Conservation (phyloP, 1,284 basidiomycete species). For the Trametes hirsuta region DNA sequence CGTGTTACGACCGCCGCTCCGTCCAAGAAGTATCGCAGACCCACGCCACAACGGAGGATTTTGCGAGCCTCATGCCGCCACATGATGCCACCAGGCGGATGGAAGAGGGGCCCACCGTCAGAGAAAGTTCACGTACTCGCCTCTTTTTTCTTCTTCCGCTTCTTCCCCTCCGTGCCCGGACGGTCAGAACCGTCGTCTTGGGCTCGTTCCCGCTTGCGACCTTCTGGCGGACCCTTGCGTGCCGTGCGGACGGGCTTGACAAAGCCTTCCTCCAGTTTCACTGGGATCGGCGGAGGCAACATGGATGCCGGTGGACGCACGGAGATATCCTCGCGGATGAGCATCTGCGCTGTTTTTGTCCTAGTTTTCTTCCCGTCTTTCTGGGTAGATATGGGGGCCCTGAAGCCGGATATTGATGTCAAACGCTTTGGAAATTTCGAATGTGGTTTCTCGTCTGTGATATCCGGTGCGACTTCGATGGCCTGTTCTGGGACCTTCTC, state of each 20-base stretch:
- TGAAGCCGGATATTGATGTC: constrained; percentile 37
- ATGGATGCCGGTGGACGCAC: constrained; percentile 19
- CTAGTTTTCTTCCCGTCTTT: constrained; percentile 31
- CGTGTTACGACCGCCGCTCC: constrained; percentile 5
- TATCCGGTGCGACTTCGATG: background rate
- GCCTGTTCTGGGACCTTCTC: constrained; percentile 4
- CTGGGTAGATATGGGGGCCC: constrained; percentile 23
- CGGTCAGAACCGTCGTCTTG: constrained; percentile 14
- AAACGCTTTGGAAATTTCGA: constrained; percentile 26
- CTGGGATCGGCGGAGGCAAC: constrained; percentile 6
- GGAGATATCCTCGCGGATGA: constrained; percentile 53
- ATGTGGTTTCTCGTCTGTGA: constrained; percentile 17
- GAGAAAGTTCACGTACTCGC: constrained; percentile 1
- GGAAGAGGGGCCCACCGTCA: background rate
- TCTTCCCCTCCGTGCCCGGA: constrained; percentile 24
- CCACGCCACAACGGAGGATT: background rate
- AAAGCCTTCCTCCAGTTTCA: constrained; percentile 38
- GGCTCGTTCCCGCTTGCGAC: constrained; percentile 28
- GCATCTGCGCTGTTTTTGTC: constrained; percentile 50
- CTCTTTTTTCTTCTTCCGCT: constrained; percentile 28
- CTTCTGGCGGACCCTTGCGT: background rate
- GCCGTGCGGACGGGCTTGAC: constrained; percentile 45
- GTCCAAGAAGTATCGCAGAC: background rate
- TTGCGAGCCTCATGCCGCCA: background rate
- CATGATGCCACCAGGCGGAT: background rate